Percentiles rank a stretch among this genome's conserved stretches.
phyloP scores from a whole-genome alignment of 2,329 filamentous ascomycete genomes.

The Arachnomyces sp. region DNA sequence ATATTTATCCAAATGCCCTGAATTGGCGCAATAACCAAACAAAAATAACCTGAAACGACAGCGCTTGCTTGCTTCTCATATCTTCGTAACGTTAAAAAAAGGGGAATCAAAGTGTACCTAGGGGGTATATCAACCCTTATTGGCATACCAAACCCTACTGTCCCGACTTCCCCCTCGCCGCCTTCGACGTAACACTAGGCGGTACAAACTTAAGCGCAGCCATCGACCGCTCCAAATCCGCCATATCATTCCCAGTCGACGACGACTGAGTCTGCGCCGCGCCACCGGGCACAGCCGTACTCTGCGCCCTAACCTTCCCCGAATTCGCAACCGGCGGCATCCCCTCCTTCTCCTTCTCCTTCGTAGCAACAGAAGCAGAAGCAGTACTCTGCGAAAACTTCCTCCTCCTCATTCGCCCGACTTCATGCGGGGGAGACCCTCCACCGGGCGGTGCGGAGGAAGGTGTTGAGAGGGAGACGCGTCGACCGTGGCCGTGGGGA shows the following conservation, averaged over 20 bases:
- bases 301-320: neutral
- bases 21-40: too few species aligned
- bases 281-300: too few species aligned
- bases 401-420: conserved; percentile 25
- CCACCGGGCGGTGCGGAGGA: conserved; percentile 14
- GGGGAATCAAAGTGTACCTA: too few species aligned
- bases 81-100: too few species aligned
- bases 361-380: too few species aligned
- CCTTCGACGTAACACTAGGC: conserved; percentile 29
- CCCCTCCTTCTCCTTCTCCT: neutral
- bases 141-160: neutral
- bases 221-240: conserved; percentile 35
- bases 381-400: conserved; percentile 24
- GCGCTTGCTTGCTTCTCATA: too few species aligned
- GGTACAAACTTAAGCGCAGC: conserved; percentile 39
- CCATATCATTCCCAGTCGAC: conserved; percentile 24
- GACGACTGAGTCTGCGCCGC: too few species aligned
- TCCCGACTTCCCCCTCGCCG: conserved; percentile 11
- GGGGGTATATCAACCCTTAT: too few species aligned
- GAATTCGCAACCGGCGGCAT: neutral
- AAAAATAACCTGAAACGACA: too few species aligned
- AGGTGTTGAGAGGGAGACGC: conserved; percentile 30
- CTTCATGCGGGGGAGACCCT: conserved; percentile 21
- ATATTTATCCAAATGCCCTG: too few species aligned
- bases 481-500: conserved; percentile 13